Conservation (phyloP, 2,329 filamentous ascomycete genomes). For the Calonectria leucothoes region DNA sequence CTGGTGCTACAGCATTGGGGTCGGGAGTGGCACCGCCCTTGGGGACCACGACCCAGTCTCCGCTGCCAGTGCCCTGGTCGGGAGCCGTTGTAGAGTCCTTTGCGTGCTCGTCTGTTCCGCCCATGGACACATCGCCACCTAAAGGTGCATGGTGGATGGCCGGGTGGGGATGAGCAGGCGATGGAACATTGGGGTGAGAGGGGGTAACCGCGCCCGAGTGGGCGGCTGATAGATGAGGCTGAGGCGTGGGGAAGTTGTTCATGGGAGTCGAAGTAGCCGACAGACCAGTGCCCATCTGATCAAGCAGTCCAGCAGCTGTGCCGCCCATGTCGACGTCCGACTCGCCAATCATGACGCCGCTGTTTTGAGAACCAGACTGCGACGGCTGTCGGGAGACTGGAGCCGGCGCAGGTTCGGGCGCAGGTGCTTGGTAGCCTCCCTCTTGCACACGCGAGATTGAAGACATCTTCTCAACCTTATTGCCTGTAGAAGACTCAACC, state of each 20-base stretch:
- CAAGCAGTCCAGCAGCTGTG: slow-evolving; percentile 72
- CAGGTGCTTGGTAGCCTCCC: slow-evolving; percentile 77
- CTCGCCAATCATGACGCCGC: slow-evolving; percentile 67
- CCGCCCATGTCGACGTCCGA: slow-evolving; percentile 74
- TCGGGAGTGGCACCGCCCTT: slow-evolving; percentile 66
- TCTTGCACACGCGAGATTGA: slow-evolving; percentile 79
- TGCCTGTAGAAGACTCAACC: slow-evolving; percentile 78
- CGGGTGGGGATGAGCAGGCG: slow-evolving; percentile 52
- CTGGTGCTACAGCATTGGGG: slow-evolving; percentile 36
- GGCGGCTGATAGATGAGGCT: slow-evolving; percentile 65
- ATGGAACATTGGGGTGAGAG: slow-evolving; percentile 58
- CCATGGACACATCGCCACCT: slow-evolving; percentile 60
- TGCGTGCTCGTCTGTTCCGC: slow-evolving; percentile 58
- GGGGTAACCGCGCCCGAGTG: slow-evolving; percentile 71
- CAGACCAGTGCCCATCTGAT: slow-evolving; percentile 74
- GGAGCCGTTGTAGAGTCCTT: slow-evolving; percentile 56
- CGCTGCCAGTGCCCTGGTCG: slow-evolving; percentile 63
- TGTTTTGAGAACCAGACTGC: slow-evolving; percentile 66
- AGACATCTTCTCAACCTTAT: slow-evolving; percentile 72
- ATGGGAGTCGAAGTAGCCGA: slow-evolving; percentile 70
- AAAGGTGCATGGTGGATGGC: slow-evolving; percentile 30
- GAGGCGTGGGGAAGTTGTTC: slow-evolving; percentile 71
- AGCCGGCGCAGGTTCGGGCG: slow-evolving; percentile 56
- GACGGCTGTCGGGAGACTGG: slow-evolving; percentile 64
- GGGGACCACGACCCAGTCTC: slow-evolving; percentile 82